These are phyloP conservation scores for Glycine tomentella DNA, from an alignment of 306 rosid genomes.

Conservation along the genomic window DNA sequence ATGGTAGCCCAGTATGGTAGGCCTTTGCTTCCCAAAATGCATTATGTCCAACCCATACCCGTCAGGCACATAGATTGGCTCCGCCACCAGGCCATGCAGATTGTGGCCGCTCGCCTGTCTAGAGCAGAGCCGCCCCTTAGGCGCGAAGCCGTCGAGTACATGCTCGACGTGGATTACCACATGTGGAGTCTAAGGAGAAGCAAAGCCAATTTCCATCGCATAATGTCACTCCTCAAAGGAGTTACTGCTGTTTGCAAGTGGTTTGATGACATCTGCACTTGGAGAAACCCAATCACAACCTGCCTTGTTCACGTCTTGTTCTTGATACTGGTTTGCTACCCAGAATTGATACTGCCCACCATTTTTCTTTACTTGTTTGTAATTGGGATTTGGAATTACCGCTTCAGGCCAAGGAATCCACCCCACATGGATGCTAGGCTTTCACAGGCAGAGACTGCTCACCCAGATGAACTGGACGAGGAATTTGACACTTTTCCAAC, in stretches of 20 bases:
- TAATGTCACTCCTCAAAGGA: constrained; percentile 76
- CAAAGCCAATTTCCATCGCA: constrained; percentile 86
- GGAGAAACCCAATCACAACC: constrained; percentile 89
- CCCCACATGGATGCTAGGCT: constrained; percentile 95
- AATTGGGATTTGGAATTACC: constrained; percentile 86
- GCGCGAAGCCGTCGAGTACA: constrained; percentile 84
- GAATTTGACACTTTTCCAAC: constrained; percentile 92
- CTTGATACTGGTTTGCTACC: constrained; percentile 85
- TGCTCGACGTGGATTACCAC: constrained; percentile 90
- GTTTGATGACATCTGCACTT: constrained; percentile 76
- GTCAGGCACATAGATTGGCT: constrained; percentile 79
- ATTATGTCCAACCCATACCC: constrained; percentile 80
- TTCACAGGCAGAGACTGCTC: constrained; percentile 77
- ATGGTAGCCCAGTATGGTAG: constrained; percentile 81
- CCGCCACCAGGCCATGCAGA: constrained; percentile 87
- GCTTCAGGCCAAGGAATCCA: constrained; percentile 83
- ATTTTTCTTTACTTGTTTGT: constrained; percentile 85
- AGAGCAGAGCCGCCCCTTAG: constrained; percentile 93
- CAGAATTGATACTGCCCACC: constrained; percentile 85
- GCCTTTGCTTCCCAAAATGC: constrained; percentile 97
- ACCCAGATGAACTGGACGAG: constrained; percentile 87
- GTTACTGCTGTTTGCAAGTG: constrained; percentile 66
- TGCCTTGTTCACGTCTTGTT: constrained; percentile 85
- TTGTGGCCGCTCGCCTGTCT: constrained; percentile 71
- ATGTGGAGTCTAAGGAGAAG: constrained; percentile 92